Evolutionary conservation across 2,329 filamentous ascomycete genomes (phyloP), one percentile per base, ranked within the genome.

Genomic region (Stachybotrys chartarum): DNA sequence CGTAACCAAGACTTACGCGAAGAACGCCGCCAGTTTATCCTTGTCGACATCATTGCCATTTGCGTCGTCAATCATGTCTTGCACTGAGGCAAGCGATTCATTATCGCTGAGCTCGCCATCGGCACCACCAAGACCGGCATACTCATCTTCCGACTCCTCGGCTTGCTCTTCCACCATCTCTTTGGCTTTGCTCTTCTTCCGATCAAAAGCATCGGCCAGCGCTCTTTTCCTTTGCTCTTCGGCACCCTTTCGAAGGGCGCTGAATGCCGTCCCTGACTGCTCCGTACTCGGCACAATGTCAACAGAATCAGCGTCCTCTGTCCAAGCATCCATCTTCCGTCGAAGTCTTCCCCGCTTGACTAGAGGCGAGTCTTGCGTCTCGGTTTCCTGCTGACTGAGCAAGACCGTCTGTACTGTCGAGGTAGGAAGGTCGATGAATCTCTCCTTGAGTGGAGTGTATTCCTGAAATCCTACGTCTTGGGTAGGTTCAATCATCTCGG

Each of bases 131-230:
- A 99, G 78, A 5, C 94, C 94, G 45, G 92, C 93, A 69, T 97
- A 99, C 70, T 99, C 94, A 68, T 99, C 94, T 68, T 99, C 95
- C 0, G 94, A 99, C 72, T 99, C 94, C 64, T 96, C 90, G 58
- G 94, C 93, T 68, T 96, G 91, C 61, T 97, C 94, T 61, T 97
- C 84, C 44, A 99, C 80, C 81, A 96, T 89, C 30, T 87, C 86
- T 65, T 86, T 91, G 0, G 92, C 93, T 67, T 89, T 86, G 73
- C 90, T 95, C 69, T 88, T 92, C 71, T 91, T 92, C 71, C 87
- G 90, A 72, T 96, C 82, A 63, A 91, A 96, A 1, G 78, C 76
- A 16, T 80, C 76, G n/a, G 69, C 66, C 8, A 66, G 65, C 6
- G 75, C 73, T 53, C 79, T 77, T 63, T 82, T 82, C 63, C 81